Conservation (phyloP, 306 rosid genomes). For the Oxytropis ochrocephala region DNA sequence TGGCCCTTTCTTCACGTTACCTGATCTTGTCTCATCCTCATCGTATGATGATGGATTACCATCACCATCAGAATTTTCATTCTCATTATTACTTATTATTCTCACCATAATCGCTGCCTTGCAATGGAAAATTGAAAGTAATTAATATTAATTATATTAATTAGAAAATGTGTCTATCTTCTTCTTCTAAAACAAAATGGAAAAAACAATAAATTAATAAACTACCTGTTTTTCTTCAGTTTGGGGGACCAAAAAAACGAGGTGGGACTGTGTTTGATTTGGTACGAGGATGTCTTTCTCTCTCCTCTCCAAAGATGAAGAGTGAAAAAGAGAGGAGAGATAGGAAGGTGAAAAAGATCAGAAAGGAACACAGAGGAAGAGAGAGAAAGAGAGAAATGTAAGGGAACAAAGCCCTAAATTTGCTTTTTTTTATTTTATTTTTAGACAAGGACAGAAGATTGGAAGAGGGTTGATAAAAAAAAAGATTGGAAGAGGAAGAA, state of each 20-base stretch:
- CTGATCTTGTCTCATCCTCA: neutral
- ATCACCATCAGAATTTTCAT: neutral
- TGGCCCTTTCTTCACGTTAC: conserved; percentile 59
- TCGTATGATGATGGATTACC: neutral
- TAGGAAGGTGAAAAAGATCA: neutral
- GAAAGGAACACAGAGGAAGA: neutral
- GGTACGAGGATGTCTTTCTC: conserved; percentile 10
- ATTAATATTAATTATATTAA: neutral
- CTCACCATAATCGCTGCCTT: conserved; percentile 8
- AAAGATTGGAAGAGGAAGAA: conserved; percentile 16
- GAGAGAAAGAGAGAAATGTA: neutral
- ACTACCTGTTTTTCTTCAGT: neutral
- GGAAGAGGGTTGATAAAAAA: too few species aligned
- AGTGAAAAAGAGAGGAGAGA: conserved; percentile 1
- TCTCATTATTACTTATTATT: neutral
- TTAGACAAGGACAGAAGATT: conserved; percentile 9
- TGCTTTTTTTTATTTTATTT: conserved; percentile 6
- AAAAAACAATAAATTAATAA: neutral
- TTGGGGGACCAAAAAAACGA: neutral
- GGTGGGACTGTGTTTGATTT: neutral
- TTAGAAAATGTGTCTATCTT: neutral
- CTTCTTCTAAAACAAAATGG: neutral
- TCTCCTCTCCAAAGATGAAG: conserved; percentile 35
- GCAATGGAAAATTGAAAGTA: neutral
- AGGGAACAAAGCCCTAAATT: neutral